Conservation (phyloP, 306 rosid species). For the Fragaria nilgerrensis region DNA sequence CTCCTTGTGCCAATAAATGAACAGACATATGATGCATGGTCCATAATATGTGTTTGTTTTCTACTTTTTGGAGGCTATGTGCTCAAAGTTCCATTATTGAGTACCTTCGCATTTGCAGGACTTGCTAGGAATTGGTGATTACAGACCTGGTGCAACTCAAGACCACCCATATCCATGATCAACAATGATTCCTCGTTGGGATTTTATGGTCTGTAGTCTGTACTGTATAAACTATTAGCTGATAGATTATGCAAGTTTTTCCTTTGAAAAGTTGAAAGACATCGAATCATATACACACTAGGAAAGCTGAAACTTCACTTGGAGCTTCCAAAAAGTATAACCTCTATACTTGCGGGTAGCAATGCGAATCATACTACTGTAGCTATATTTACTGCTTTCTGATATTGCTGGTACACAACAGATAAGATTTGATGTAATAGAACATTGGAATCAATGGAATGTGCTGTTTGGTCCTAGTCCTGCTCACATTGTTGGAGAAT, state of each 20-base stretch:
- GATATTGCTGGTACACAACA: not conserved
- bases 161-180: constrained; percentile 31
- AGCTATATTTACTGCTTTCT: constrained; percentile 4
- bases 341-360: not conserved
- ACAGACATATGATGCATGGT: not conserved
- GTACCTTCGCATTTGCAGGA: constrained; percentile 49
- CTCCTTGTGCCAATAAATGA: not conserved
- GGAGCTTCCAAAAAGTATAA: constrained; percentile 2
- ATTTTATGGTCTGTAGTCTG: not conserved
- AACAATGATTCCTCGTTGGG: not conserved
- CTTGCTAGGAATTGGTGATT: constrained; percentile 91
- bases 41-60: not conserved
- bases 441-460: not conserved
- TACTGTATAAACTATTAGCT: not conserved
- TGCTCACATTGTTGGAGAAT: not conserved
- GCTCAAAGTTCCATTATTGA: not conserved
- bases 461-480: constrained; percentile 8
- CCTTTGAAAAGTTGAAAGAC: not conserved
- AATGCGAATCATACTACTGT: not conserved
- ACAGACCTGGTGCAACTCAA: constrained; percentile 69
- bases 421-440: not conserved
- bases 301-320: not conserved
- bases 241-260: not conserved
- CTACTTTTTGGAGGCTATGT: not conserved
- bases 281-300: not conserved